Percentiles rank a stretch among this genome's conserved stretches.
phyloP scores from a whole-genome alignment of 2,329 filamentous ascomycete genomes.

The Colletotrichum aenigma region DNA sequence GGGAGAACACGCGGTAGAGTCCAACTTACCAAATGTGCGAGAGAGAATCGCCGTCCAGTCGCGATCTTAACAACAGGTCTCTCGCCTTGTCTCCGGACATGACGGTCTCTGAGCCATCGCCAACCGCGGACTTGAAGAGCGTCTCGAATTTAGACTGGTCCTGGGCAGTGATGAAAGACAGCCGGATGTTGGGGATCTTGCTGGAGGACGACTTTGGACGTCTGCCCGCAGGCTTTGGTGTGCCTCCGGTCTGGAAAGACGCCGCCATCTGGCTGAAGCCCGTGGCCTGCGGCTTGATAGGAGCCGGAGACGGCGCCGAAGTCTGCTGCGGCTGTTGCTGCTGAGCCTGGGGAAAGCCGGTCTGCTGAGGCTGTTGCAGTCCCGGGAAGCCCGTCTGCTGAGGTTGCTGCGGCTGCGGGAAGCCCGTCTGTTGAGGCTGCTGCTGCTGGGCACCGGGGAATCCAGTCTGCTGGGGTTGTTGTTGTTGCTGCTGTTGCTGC shows the following conservation, averaged over 20 bases:
- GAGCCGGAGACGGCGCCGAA: slow-evolving; percentile 52
- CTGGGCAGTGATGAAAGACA: slow-evolving; percentile 94
- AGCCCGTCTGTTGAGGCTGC: slow-evolving; percentile 46
- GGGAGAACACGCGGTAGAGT: slow-evolving; percentile 51
- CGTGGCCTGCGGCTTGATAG: slow-evolving; percentile 69
- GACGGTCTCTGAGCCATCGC: slow-evolving; percentile 75
- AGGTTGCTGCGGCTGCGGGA: slow-evolving; percentile 44
- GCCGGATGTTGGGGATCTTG: slow-evolving; percentile 90
- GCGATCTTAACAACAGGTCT: slow-evolving; percentile 86
- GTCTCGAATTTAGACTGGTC: slow-evolving; percentile 98
- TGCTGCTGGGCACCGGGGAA: slow-evolving; percentile 54
- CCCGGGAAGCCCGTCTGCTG: slow-evolving; percentile 50
- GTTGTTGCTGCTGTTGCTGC: slow-evolving; percentile 51
- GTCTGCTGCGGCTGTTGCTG: slow-evolving; percentile 45
- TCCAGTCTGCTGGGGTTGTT: slow-evolving; percentile 43
- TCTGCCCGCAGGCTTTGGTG: slow-evolving; percentile 48
- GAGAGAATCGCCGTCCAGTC: slow-evolving; percentile 83
- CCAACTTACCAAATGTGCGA: slow-evolving; percentile 84
- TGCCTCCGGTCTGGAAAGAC: slow-evolving; percentile 62
- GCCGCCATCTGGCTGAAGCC: slow-evolving; percentile 71
- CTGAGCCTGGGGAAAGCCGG: slow-evolving; percentile 40
- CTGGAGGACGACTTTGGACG: slow-evolving; percentile 56
- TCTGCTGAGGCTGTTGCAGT: slow-evolving; percentile 43
- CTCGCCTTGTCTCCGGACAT: slow-evolving; percentile 92
- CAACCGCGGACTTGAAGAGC: slow-evolving; percentile 93